Base-by-base conservation (phyloP, 768 basidiomycete species). In the Daedalea quercina region DNA sequence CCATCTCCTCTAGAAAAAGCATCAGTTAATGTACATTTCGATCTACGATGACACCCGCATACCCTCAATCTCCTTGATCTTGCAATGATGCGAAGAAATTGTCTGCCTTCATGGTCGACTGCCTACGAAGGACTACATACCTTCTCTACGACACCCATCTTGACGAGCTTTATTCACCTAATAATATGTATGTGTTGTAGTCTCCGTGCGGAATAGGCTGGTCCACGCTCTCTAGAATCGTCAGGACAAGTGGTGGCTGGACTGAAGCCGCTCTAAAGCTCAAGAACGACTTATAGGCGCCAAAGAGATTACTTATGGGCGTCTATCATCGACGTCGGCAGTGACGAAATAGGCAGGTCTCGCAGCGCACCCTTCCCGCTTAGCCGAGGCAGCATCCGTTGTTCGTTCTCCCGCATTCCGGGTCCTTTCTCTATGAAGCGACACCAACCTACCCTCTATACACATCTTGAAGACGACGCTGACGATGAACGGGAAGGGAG, bases 11-110 rank as follows among this genome's bases (percentile, higher is more conserved):
- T 94, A 65, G 20, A 6, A 20, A 9, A 33, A 25, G 31, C 47
- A 37, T 51, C 24, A 44, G 17, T 28, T 26, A 22, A 28, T 43
- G 28, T 31, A 11, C 6, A 11, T 31, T 31, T 31, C 11, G 12
- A 26, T 2, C 2, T 11, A 26, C 20, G 43, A 33, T 44, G 33
- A 12, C 20, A 28, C 9, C 8, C 20, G 4, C 9, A 3, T 67
- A 91, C 91, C 90, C 80, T 97, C 91, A 57, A 95, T 95, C 69
- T 90, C 92, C 69, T 93, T 94, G 61, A 96, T 95, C 92, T 94
- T 25, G 23, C 35, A 40, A 26, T 31, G 28, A 4, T n/a, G n/a
- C 28, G 45, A 9, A 23, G 40, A 43, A 8, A 4, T 43, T 19
- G 47, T 28, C 24, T 8, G 6, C 37, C 22, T 15, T 6, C 20